Base-by-base conservation (phyloP, 1,284 basidiomycete species). In the Singerocomus rubriflavus region DNA sequence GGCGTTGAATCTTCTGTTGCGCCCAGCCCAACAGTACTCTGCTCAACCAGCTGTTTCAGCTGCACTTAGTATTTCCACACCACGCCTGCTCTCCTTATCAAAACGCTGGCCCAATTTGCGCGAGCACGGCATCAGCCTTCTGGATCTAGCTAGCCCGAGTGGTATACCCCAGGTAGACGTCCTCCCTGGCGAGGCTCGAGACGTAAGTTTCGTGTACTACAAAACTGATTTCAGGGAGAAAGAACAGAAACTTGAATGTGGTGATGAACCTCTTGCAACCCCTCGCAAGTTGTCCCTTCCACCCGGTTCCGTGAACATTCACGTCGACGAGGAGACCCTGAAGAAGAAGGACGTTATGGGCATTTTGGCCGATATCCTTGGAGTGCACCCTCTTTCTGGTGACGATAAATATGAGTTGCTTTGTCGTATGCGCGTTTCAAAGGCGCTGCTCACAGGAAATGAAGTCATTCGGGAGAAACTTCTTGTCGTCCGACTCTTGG, bases 1-100 rank as follows among this genome's bases (percentile, higher is more conserved):
- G 25, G 81, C 92, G 17, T 76, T 99, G 44, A 89, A 92, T 56
- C 80, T 98, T 25, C 77, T 98, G 37, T 80, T 98, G 31, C 87
- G 96, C 26, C 94, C 95, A 2, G 88, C 94, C 6, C 95, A 98
- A 65, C 94, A 98, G 67, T 98, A 97, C 68, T 92, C 91, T 13
- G 82, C 85, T 3, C 88, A 91, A 61, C 85, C 87, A 11, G 80
- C 86, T 14, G 84, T 91, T 39, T 82, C 85, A 21, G 83, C 87
- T 61, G 84, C 87, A 0, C 76, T 90, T 38, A 87, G 79, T 67
- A 88, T 91, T 43, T 88, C 85, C 40, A 82, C 88, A 25, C 75
- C 85, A 46, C 84, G 84, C 59, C 70, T 92, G 44, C 78, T 83
- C 57, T 82, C 84, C 52, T 74, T 91, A 55, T 79, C 81, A 31